Evolutionary conservation across 2,329 filamentous ascomycete genomes (phyloP), one percentile per base, ranked within the genome.

Genomic region (Colletotrichum sp.): DNA sequence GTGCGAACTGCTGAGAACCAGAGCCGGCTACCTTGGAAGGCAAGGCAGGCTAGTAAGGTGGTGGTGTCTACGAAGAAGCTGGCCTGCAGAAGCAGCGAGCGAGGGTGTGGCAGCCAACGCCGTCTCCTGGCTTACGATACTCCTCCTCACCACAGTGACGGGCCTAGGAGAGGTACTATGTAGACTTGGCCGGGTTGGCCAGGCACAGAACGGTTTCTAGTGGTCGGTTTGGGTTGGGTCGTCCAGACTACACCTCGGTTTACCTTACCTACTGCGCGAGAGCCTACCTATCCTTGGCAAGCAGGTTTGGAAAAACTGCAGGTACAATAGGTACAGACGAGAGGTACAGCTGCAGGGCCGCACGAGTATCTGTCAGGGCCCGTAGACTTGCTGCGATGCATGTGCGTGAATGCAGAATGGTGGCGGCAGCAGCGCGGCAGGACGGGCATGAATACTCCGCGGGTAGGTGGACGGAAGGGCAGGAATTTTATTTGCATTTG

Each of bases 1-100:
- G 69, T 74, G 68, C 68, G 61, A 74, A 74, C 69, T 72, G 72
- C 59, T 72, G 69, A 58, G 24, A 71, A 18, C 38, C 52, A 56
- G 68, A 66, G 61, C 61, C 52, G 34, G 16, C 34, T 66, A 55
- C 67, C 32, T 43, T 38, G 26, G 43, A 48, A 48, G 43, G 43
- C 10, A 48, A 48, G 43, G 43, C 43, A 48, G 43, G 43, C 43
- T 48, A 48, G n/a, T 21, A 21, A 48, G 43, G 43, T 58, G 26
- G 55, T 24, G 55, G 55, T 58, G 43, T 48, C 43, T 48, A 48
- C 18, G 43, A 48, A 48, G 43, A 48, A 21, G 43, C 43, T 12
- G 38, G n/a, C 38, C 38, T n/a, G 43, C 43, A 48, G 43, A 48
- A n/a, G 43, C 38, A 48, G 38, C 30, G 21, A 21, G 28, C n/a